Evolutionary conservation across 371 early-diverging fungal species (phyloP).

Genomic region (Parasitella parasitica): DNA sequence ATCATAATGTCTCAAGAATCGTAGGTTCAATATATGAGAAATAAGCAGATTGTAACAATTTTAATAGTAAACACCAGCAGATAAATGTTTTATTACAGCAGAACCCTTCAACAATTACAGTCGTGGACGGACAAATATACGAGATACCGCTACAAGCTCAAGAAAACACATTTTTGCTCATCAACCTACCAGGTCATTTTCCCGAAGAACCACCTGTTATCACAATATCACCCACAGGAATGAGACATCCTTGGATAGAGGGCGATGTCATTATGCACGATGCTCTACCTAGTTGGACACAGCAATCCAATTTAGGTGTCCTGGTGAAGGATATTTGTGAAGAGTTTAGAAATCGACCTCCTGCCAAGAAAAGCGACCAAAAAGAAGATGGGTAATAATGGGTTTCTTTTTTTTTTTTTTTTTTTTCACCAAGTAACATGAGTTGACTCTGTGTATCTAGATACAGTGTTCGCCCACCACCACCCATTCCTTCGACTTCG

Average conservation of each 20-base stretch:
- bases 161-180: slow-evolving; percentile 28
- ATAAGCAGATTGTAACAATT: neutral
- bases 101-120: slow-evolving; percentile 26
- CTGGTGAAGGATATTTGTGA: slow-evolving; percentile 54
- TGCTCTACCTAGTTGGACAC: slow-evolving; percentile 26
- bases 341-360: slow-evolving; percentile 47
- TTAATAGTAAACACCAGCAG: slow-evolving; percentile 40
- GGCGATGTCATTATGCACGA: slow-evolving; percentile 49
- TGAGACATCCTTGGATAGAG: slow-evolving; percentile 60
- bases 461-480: slow-evolving; percentile 45
- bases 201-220: slow-evolving; percentile 62
- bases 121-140: slow-evolving; percentile 44
- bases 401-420: neutral
- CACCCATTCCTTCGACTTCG: slow-evolving; percentile 39
- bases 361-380: slow-evolving; percentile 22
- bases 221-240: slow-evolving; percentile 54
- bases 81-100: slow-evolving; percentile 36
- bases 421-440: neutral
- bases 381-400: slow-evolving; percentile 24
- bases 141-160: slow-evolving; percentile 33
- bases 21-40: neutral
- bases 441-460: slow-evolving; percentile 8
- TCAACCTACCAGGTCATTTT: slow-evolving; percentile 50
- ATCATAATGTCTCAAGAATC: slow-evolving; percentile 14
- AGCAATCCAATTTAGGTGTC: slow-evolving; percentile 44